A percentile compares a stretch with the other conserved stretches of the same genome.
These are phyloP conservation scores for Ambrosiella beaveri DNA, from an alignment of 2,329 filamentous ascomycete genomes.

Conservation along the genomic window DNA sequence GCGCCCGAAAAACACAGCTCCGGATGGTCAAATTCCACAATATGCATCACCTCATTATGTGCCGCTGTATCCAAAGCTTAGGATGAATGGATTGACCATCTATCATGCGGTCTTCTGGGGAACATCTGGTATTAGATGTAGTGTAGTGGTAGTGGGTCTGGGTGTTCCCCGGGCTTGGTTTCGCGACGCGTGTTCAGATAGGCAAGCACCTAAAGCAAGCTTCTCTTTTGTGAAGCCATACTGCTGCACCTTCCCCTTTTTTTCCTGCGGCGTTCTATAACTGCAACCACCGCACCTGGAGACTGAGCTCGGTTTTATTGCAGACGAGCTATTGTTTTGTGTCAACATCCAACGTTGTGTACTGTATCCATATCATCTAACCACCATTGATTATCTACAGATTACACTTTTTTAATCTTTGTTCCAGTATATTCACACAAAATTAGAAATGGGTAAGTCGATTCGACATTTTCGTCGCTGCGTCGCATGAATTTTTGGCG, in stretches of 20 bases:
- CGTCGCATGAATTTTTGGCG: background rate
- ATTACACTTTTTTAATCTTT: slow-evolving; percentile 1
- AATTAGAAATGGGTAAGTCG: slow-evolving; percentile 10
- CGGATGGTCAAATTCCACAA: background rate
- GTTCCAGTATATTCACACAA: background rate
- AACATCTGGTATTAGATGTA: background rate
- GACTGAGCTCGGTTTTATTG: background rate
- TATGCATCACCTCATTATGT: background rate
- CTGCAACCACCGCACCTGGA: background rate
- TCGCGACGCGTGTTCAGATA: slow-evolving; percentile 5
- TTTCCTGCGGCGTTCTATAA: background rate
- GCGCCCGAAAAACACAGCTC: background rate
- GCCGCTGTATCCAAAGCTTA: background rate
- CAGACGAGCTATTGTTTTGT: background rate
- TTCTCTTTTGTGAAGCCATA: slow-evolving; percentile 4
- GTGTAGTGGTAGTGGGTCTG: background rate
- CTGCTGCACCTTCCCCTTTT: slow-evolving; percentile 11
- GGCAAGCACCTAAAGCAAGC: slow-evolving; percentile 1
- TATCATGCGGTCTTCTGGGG: background rate
- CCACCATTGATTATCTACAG: background rate
- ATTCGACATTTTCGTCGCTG: background rate
- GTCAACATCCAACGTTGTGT: background rate
- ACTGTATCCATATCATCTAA: background rate
- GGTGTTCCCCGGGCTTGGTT: background rate
- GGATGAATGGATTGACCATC: slow-evolving; percentile 1